Conservation (phyloP, 1,284 basidiomycete genomes). For the Pulveroboletus sp. region DNA sequence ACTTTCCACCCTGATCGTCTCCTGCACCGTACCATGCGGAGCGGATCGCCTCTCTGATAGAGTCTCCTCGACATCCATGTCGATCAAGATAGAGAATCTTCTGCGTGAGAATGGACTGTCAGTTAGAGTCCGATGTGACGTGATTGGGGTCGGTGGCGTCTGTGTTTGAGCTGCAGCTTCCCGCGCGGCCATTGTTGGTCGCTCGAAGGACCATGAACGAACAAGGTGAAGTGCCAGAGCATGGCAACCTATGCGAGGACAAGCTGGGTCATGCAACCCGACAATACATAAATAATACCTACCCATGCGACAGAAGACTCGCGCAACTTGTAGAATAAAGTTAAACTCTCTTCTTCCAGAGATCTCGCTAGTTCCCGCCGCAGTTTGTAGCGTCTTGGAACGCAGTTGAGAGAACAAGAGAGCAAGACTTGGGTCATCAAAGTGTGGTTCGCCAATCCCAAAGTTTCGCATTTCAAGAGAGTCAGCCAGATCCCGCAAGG, state of each 20-base stretch:
- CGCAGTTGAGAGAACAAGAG: constrained; percentile 89
- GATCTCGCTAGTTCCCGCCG: constrained; percentile 88
- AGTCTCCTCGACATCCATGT: constrained; percentile 76
- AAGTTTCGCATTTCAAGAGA: constrained; percentile 50
- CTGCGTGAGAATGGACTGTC: constrained; percentile 52
- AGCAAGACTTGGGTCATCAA: constrained; percentile 89
- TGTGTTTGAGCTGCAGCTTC: neutral
- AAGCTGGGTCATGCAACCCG: constrained; percentile 1
- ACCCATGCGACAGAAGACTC: constrained; percentile 93
- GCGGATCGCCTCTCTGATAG: constrained; percentile 45
- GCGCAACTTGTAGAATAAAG: constrained; percentile 89
- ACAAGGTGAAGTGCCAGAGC: constrained; percentile 83
- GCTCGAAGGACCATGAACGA: constrained; percentile 86
- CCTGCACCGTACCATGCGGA: constrained; percentile 23
- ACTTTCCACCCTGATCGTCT: constrained; percentile 44
- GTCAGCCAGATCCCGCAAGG: constrained; percentile 65
- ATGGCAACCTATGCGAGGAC: constrained; percentile 73
- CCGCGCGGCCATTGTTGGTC: constrained; percentile 47
- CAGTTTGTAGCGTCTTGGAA: constrained; percentile 86
- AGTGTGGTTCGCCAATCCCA: constrained; percentile 79
- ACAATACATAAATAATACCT: constrained; percentile 24
- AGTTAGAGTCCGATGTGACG: constrained; percentile 47
- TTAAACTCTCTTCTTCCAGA: constrained; percentile 86
- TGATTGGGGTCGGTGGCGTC: constrained; percentile 39
- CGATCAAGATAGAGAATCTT: constrained; percentile 75